Percentiles rank a stretch among this genome's conserved stretches.
phyloP scores from a whole-genome alignment of 495 filamentous ascomycete species.

The Niebla homalea region DNA sequence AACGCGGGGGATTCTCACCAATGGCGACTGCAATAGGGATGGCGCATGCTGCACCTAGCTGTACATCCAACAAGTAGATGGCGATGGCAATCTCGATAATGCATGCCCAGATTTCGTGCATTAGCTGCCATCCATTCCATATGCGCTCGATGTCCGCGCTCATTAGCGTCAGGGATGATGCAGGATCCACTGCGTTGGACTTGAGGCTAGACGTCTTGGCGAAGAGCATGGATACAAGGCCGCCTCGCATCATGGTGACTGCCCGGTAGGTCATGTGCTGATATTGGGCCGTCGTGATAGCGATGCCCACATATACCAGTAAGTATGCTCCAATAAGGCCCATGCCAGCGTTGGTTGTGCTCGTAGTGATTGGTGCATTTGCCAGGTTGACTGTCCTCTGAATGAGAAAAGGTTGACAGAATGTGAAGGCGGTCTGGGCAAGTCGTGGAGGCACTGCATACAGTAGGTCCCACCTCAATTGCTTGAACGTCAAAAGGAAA shows the following conservation, averaged over 20 bases:
- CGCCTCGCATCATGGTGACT: conserved; percentile 47
- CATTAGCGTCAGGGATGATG: conserved; percentile 48
- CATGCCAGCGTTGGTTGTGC: conserved; percentile 37
- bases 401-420: conserved; percentile 53
- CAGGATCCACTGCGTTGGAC: conserved; percentile 31
- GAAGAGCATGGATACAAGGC: conserved; percentile 44
- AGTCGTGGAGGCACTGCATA: conserved; percentile 38
- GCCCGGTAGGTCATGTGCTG: conserved; percentile 44
- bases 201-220: conserved; percentile 33
- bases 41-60: conserved; percentile 42
- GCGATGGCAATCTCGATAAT: conserved; percentile 45
- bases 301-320: conserved; percentile 48
- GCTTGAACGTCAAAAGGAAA: conserved; percentile 31
- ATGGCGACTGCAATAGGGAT: conserved; percentile 42
- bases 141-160: conserved; percentile 49
- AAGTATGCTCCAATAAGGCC: conserved; percentile 53
- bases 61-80: conserved; percentile 40
- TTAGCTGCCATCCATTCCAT: conserved; percentile 29
- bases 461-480: conserved; percentile 33
- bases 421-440: conserved; percentile 43
- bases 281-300: conserved; percentile 39
- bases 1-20: conserved; percentile 20
- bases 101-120: conserved; percentile 50
- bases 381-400: conserved; percentile 37
- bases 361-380: conserved; percentile 24